Evolutionary conservation across 2,329 filamentous ascomycete species (phyloP), one percentile per base, ranked within the genome.

Genomic region (Fusarium irregulare): DNA sequence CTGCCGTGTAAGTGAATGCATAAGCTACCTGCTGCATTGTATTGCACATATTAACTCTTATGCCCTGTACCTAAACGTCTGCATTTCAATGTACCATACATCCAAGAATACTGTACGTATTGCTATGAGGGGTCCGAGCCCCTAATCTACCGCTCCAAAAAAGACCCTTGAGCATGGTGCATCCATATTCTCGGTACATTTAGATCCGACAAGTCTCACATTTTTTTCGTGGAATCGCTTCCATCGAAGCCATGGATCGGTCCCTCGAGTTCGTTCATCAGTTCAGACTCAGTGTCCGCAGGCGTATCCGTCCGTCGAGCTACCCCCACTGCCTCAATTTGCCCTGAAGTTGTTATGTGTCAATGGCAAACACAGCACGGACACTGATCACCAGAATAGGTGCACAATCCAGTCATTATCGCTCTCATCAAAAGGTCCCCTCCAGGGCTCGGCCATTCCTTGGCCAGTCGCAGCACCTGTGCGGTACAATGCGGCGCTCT

Each of bases 301-400:
- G 34, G 18, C 10, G 18, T 37, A 37, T 37, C 18, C 18, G 34
- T 37, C 34, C 34, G 23, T 34, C 8, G 28, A 34, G 32, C 30
- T 37, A 48, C 42, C 25, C 20, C 28, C 42, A 41, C 27, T 57
- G 49, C 56, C 34, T 47, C 45, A 44, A 47, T 47, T 47, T 47
- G 45, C 45, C 25, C 14, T 23, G 46, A 21, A 32, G 27, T 44
- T 48, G 20, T 27, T 40, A 44, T 62, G 40, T 46, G 23, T 62
- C 59, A 46, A 54, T 55, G 60, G 28, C 27, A 23, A 58, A 57
- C 28, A 40, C 62, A 57, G 66, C 61, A 69, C 66, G 49, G 66
- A 58, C 66, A 70, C 55, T 67, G 67, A 67, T 70, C 67, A 70
- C 62, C 53, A 64, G 48, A 49, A 65, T 64, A 23, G 21, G 20